phyloP scores from a whole-genome alignment of 202 grass and related monocot genomes.

The Panicum hallii region DNA sequence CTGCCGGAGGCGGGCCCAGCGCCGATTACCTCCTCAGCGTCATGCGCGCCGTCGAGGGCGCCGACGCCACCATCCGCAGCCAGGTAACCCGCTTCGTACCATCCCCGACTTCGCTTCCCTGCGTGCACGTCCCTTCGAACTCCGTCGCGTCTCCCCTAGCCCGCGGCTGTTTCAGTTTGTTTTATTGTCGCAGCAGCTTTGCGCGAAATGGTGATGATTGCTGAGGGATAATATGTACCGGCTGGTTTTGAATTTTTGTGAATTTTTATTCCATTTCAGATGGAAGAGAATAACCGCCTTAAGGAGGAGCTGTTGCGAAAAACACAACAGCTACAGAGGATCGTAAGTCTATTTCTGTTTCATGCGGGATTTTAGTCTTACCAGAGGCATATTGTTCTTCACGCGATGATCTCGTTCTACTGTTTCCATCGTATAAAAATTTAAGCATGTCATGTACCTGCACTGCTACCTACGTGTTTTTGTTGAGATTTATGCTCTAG shows the following conservation, averaged over 20 bases:
- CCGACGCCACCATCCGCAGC: slow-evolving; percentile 75
- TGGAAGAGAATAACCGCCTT: slow-evolving; percentile 76
- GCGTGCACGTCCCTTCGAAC: background rate
- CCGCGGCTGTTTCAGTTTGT: background rate
- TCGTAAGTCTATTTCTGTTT: slow-evolving; percentile 48
- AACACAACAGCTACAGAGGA: slow-evolving; percentile 65
- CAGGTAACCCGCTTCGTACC: slow-evolving; percentile 51
- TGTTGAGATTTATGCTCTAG: background rate
- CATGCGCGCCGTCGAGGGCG: slow-evolving; percentile 76
- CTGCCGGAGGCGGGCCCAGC: background rate
- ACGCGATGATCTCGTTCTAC: background rate
- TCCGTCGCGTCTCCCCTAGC: background rate
- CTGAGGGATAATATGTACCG: background rate
- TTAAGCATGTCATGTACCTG: background rate
- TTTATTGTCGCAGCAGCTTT: background rate
- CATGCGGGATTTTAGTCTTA: background rate
- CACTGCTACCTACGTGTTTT: background rate
- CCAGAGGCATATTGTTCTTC: background rate
- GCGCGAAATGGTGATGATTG: background rate
- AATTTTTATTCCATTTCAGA: slow-evolving; percentile 43
- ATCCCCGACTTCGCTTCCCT: background rate
- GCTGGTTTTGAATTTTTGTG: background rate
- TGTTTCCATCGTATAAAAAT: background rate
- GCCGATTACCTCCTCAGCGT: slow-evolving; percentile 51
- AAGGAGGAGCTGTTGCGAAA: slow-evolving; percentile 80